Evolutionary conservation across 306 rosid genomes (phyloP).

Genomic region (Begonia masoniana): DNA sequence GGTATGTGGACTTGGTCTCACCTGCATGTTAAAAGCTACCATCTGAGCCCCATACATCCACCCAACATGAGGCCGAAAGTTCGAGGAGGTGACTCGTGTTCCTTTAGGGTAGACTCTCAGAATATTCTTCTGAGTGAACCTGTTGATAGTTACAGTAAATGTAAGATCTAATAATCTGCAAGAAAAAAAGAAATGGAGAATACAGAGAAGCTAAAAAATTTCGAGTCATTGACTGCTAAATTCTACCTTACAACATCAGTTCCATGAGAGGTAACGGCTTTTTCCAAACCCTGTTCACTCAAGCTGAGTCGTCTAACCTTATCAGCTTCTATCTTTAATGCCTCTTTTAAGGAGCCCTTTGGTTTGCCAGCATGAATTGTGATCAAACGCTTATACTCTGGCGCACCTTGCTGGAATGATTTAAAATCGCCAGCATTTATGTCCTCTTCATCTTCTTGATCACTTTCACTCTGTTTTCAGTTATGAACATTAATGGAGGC

Average conservation of each 20-base stretch:
- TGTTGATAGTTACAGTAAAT: neutral
- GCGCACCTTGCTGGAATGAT: constrained; percentile 30
- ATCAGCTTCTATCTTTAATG: constrained; percentile 27
- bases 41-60: constrained; percentile 95
- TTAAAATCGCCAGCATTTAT: constrained; percentile 22
- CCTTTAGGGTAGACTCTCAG: constrained; percentile 84
- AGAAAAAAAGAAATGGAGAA: neutral
- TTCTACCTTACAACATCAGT: constrained; percentile 55
- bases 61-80: constrained; percentile 72
- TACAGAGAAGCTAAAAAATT: too few species aligned
- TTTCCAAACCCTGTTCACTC: constrained; percentile 64
- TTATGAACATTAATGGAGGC: constrained; percentile 5
- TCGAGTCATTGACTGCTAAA: too few species aligned
- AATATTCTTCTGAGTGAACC: constrained; percentile 71
- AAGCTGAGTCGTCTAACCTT: constrained; percentile 76
- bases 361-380: constrained; percentile 93
- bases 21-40: constrained; percentile 99
- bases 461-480: constrained; percentile 37
- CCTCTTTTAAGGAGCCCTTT: constrained; percentile 45
- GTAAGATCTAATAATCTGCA: neutral
- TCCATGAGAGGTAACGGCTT: constrained; percentile 36
- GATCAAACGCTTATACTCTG: constrained; percentile 57
- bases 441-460: constrained; percentile 38
- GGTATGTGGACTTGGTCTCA: constrained; percentile 8
- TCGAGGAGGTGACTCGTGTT: constrained; percentile 62